phyloP scores from a whole-genome alignment of 352 stramenopile genomes.

The Phytophthora quininea region DNA sequence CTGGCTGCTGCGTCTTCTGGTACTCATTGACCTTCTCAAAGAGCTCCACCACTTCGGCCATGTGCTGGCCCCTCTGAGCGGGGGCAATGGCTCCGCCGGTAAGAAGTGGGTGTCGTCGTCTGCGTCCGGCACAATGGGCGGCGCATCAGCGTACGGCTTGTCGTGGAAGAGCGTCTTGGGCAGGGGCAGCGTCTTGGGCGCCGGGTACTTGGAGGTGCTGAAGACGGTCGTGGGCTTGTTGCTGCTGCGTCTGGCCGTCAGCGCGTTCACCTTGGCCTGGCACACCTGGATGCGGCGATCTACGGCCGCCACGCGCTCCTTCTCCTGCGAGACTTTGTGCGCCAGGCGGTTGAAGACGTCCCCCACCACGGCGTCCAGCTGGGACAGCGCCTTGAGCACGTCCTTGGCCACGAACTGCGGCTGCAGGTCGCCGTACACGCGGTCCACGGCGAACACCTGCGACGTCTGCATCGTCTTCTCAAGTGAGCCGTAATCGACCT shows the following conservation, averaged over 20 bases:
- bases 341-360: conserved; percentile 85
- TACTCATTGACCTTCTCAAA: conserved; percentile 87
- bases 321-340: conserved; percentile 81
- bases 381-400: conserved; percentile 84
- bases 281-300: conserved; percentile 78
- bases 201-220: conserved; percentile 88
- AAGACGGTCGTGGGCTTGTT: conserved; percentile 91
- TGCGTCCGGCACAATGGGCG: conserved; percentile 66
- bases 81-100: conserved; percentile 75
- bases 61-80: conserved; percentile 74
- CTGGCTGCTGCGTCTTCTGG: conserved; percentile 68
- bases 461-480: conserved; percentile 72
- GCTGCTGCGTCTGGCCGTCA: conserved; percentile 77
- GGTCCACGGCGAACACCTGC: conserved; percentile 87
- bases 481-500: no score
- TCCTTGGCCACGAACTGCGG: conserved; percentile 86
- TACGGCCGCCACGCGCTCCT: conserved; percentile 76
- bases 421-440: conserved; percentile 87
- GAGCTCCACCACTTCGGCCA: conserved; percentile 83
- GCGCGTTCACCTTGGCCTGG: conserved; percentile 85
- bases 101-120: conserved; percentile 87
- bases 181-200: conserved; percentile 67
- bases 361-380: conserved; percentile 83
- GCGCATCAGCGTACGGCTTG: conserved; percentile 82
- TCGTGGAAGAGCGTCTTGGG: conserved; percentile 85